Conservation (phyloP, 1,139 yeast genomes). For the Yamadazyma buinensis region DNA sequence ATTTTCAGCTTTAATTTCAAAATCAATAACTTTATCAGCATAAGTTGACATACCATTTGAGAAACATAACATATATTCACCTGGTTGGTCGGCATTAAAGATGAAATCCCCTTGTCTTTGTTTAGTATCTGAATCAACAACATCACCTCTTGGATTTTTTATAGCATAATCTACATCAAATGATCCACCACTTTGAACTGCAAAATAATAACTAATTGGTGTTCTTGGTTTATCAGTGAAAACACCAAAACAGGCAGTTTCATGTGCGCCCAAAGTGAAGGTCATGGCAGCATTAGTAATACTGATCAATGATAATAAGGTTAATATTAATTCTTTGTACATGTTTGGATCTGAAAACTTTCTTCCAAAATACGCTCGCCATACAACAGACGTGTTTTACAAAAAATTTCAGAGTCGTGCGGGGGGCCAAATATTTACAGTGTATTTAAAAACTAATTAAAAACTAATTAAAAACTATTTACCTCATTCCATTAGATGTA, state of each 20-base stretch:
- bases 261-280: constrained; percentile 74
- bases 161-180: constrained; percentile 81
- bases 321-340: background rate
- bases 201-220: constrained; percentile 76
- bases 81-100: constrained; percentile 62
- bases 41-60: constrained; percentile 81
- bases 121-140: constrained; percentile 56
- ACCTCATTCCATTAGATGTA: too few relatives aligned
- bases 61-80: constrained; percentile 94
- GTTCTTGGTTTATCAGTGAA: constrained; percentile 64
- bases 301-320: constrained; percentile 8
- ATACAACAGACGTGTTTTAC: constrained; percentile 10
- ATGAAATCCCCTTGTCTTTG: constrained; percentile 85
- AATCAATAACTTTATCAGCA: constrained; percentile 85
- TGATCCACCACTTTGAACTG: constrained; percentile 88
- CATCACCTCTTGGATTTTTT: constrained; percentile 61
- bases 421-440: background rate
- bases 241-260: constrained; percentile 71
- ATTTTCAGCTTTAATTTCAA: constrained; percentile 66
- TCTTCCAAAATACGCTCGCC: constrained; percentile 1
- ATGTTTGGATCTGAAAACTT: background rate
- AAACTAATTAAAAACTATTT: too few relatives aligned
- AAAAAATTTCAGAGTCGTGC: constrained; percentile 7
- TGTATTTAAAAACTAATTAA: background rate
- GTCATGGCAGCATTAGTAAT: constrained; percentile 54